phyloP scores from a whole-genome alignment of 192 early-diverging fungal genomes.

The Backusella macrospora region DNA sequence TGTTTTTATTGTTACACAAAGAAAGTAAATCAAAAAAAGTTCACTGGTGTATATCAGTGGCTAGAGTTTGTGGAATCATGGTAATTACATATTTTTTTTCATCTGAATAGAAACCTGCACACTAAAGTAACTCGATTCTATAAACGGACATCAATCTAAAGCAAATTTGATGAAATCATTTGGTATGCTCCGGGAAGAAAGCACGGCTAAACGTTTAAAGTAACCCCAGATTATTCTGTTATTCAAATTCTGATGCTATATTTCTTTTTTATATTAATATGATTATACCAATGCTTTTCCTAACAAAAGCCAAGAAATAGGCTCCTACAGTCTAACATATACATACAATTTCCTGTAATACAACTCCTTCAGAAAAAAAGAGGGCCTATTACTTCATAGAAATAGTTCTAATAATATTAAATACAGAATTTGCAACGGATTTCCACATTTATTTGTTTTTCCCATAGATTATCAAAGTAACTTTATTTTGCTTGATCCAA shows the following conservation, averaged over 20 bases:
- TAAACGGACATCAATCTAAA: too few relatives aligned
- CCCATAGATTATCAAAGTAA: conserved; percentile 8
- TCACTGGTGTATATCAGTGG: too few relatives aligned
- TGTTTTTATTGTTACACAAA: background rate
- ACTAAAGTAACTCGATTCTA: too few relatives aligned
- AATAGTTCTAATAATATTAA: too few relatives aligned
- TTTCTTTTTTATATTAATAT: background rate
- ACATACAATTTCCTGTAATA: too few relatives aligned
- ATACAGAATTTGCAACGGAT: background rate
- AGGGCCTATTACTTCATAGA: too few relatives aligned
- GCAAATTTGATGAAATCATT: conserved; percentile 3
- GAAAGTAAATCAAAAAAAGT: background rate
- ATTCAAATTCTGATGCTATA: background rate
- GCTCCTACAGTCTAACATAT: too few relatives aligned
- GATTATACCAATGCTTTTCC: too few relatives aligned
- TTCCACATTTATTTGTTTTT: background rate
- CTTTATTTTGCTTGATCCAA: conserved; percentile 1
- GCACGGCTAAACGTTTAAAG: background rate
- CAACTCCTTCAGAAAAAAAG: too few relatives aligned
- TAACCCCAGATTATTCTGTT: background rate
- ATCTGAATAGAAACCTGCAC: too few relatives aligned
- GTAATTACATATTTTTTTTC: conserved; percentile 8
- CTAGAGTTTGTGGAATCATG: background rate
- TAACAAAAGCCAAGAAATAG: too few relatives aligned
- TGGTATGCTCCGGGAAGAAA: background rate